phyloP scores from a whole-genome alignment of 2,329 filamentous ascomycete species.

The Malbranchea zuffiana region DNA sequence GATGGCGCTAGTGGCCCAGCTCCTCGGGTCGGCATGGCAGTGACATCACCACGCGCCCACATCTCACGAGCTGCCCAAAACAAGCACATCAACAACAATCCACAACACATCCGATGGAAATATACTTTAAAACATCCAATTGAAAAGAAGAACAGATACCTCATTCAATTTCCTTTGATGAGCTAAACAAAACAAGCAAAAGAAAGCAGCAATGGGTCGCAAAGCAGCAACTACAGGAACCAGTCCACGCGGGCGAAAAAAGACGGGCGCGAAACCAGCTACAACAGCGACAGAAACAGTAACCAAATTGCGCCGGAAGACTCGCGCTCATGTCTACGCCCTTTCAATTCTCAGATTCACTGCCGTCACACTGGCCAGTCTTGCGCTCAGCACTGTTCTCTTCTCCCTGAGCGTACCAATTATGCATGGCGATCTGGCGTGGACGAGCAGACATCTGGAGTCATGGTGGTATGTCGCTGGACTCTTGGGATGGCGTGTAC shows the following conservation, averaged over 20 bases:
- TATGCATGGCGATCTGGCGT: constrained; percentile 54
- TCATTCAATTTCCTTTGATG: too few species aligned
- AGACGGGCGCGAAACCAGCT: neutral
- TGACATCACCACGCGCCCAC: too few species aligned
- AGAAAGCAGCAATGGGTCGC: constrained; percentile 9
- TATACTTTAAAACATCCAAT: neutral
- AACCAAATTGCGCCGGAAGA: too few species aligned
- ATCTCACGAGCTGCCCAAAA: neutral
- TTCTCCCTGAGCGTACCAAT: constrained; percentile 52
- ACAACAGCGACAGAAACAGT: neutral
- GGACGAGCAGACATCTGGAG: constrained; percentile 53
- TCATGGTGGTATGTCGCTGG: constrained; percentile 51
- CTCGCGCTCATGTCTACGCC: constrained; percentile 20
- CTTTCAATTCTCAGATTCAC: constrained; percentile 35
- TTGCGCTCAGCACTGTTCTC: constrained; percentile 53
- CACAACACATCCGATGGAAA: constrained; percentile 14
- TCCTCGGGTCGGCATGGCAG: too few species aligned
- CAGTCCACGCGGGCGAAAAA: constrained; percentile 13
- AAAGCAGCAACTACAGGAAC: constrained; percentile 12
- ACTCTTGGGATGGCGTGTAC: constrained; percentile 46
- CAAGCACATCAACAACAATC: neutral
- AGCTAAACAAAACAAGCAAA: too few species aligned
- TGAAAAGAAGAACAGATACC: neutral
- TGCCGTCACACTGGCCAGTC: constrained; percentile 40
- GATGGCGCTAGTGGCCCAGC: too few species aligned